Conservation (phyloP, 768 basidiomycete species). For the Lactifluus subvellereus region DNA sequence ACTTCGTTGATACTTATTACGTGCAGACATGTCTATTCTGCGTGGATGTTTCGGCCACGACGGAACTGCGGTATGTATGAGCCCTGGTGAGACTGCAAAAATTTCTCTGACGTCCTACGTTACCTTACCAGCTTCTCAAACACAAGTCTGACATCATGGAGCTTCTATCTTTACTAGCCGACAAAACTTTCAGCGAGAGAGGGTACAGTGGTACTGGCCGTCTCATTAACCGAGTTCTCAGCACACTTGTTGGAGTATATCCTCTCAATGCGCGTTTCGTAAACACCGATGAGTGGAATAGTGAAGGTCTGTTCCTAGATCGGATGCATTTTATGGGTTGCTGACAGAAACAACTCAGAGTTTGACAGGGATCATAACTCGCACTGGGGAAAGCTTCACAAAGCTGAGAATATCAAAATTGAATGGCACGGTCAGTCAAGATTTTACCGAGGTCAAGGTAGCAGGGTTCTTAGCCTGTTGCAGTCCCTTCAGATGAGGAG, state of each 20-base stretch:
- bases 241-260: conserved; percentile 70
- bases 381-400: conserved; percentile 78
- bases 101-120: conserved; percentile 1
- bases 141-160: conserved; percentile 60
- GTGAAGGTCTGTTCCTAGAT: conserved; percentile 52
- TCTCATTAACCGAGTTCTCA: conserved; percentile 67
- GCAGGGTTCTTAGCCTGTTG: conserved; percentile 17
- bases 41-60: conserved; percentile 78
- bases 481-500: conserved; percentile 63
- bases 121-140: conserved; percentile 51
- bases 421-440: conserved; percentile 75
- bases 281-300: conserved; percentile 74
- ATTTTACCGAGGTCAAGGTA: neutral
- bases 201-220: conserved; percentile 79
- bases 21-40: conserved; percentile 69
- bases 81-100: neutral
- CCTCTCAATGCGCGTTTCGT: conserved; percentile 75
- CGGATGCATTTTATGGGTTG: neutral
- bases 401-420: conserved; percentile 70
- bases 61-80: conserved; percentile 49
- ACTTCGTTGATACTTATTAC: neutral
- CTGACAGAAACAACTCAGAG: conserved; percentile 33
- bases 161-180: conserved; percentile 59
- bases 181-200: conserved; percentile 82
- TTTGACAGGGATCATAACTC: conserved; percentile 58